Conservation (phyloP, 108 stramenopile species). For the Nitzschia putrida region DNA sequence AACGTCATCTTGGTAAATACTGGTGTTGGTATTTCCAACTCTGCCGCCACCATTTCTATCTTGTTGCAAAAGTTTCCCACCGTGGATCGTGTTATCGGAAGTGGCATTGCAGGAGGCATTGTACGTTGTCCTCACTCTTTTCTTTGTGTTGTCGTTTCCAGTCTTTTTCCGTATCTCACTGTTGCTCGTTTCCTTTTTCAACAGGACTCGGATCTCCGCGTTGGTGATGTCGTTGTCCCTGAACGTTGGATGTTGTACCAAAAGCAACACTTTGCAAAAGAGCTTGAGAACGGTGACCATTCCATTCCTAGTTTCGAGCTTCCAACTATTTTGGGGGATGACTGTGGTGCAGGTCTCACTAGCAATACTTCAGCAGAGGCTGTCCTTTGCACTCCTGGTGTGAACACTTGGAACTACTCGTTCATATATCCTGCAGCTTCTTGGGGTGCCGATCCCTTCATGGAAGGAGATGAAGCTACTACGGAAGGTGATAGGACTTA, state of each 20-base stretch:
- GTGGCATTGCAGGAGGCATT: constrained; percentile 15
- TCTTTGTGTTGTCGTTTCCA: background rate
- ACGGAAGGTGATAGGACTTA: constrained; percentile 1
- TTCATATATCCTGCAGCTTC: constrained; percentile 3
- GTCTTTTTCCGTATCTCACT: no score
- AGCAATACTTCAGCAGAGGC: background rate
- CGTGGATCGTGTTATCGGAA: constrained; percentile 9
- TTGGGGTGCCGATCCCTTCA: background rate
- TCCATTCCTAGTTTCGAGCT: background rate
- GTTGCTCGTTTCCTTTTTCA: background rate
- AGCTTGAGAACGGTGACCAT: background rate
- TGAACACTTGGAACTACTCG: constrained; percentile 12
- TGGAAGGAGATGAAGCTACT: background rate
- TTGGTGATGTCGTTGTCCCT: constrained; percentile 10
- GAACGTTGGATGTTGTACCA: constrained; percentile 12
- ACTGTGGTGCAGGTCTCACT: constrained; percentile 13
- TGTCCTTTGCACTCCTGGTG: background rate
- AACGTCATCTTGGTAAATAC: constrained; percentile 6
- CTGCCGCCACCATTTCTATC: constrained; percentile 6
- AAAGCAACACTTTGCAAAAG: constrained; percentile 15
- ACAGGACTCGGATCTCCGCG: constrained; percentile 4
- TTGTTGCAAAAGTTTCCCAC: constrained; percentile 13
- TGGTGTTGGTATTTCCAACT: constrained; percentile 13
- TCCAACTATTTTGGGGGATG: background rate
- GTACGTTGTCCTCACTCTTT: constrained; percentile 6